Percentiles rank a stretch among this genome's conserved stretches.
Evolutionary conservation across 1,284 basidiomycete genomes (phyloP).

Genomic region (Leccinum laetum): DNA sequence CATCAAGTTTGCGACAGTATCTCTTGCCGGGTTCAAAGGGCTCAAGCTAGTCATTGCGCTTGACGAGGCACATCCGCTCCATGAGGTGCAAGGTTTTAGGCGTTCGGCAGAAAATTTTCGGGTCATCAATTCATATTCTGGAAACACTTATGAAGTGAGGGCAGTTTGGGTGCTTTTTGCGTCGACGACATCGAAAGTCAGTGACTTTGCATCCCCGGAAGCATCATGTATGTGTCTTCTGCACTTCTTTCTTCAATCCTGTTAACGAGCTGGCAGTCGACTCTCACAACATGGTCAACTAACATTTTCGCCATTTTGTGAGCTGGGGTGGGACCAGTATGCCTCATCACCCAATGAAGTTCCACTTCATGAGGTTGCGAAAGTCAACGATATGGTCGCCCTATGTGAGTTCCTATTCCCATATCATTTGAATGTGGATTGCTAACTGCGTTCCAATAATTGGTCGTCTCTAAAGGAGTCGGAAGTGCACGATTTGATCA

Average conservation of each 20-base stretch:
- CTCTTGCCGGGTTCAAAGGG: too few species aligned
- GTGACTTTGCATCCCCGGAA: too few species aligned
- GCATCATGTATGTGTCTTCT: background rate
- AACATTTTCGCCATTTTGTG: background rate
- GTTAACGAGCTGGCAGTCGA: background rate
- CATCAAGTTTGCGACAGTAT: too few species aligned
- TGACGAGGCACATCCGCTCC: too few species aligned
- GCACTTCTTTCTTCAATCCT: background rate
- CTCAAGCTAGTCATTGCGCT: too few species aligned
- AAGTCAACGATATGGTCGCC: background rate
- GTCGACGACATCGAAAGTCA: too few species aligned
- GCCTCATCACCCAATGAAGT: background rate
- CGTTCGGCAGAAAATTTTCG: too few species aligned
- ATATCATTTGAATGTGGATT: background rate
- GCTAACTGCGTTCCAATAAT: background rate
- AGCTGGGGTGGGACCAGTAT: background rate
- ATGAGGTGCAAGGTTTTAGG: too few species aligned
- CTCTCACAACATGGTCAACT: background rate
- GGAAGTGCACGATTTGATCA: background rate
- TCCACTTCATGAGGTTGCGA: background rate
- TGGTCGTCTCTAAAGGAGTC: background rate
- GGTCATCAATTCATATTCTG: too few species aligned
- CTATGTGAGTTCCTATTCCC: background rate
- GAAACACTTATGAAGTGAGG: too few species aligned
- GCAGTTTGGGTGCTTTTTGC: too few species aligned